Evolutionary conservation across 495 filamentous ascomycete genomes (phyloP).

Genomic region (Lasiosphaeriaceae sp.): DNA sequence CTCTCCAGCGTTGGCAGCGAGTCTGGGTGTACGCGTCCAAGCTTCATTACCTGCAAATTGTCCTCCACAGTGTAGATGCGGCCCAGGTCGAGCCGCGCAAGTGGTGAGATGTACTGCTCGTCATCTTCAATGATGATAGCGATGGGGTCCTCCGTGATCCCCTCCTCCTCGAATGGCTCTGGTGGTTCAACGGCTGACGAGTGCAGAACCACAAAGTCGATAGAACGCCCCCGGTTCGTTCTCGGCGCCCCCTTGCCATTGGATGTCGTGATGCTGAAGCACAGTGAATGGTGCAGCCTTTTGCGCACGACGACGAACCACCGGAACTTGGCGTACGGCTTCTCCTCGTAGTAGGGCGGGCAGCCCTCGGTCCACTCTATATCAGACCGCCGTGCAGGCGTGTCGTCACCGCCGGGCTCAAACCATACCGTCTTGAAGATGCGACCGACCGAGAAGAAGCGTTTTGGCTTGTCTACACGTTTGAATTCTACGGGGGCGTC

Average conservation of each 20-base stretch:
- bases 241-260: slow-evolving; percentile 3
- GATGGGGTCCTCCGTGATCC: slow-evolving; percentile 21
- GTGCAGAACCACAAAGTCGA: slow-evolving; percentile 28
- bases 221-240: slow-evolving; percentile 4
- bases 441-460: slow-evolving; percentile 37
- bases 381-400: slow-evolving; percentile 5
- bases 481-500: slow-evolving; percentile 12
- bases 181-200: slow-evolving; percentile 18
- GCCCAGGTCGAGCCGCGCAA: slow-evolving; percentile 29
- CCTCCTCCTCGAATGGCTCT: slow-evolving; percentile 20
- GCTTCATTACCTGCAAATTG: slow-evolving; percentile 25
- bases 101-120: slow-evolving; percentile 26
- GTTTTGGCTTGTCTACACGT: slow-evolving; percentile 30
- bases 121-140: slow-evolving; percentile 29
- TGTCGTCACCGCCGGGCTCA: slow-evolving; percentile 17
- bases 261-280: slow-evolving; percentile 30
- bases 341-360: slow-evolving; percentile 15
- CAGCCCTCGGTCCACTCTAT: slow-evolving; percentile 15
- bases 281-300: slow-evolving; percentile 27
- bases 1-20: slow-evolving; percentile 20
- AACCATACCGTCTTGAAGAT: slow-evolving; percentile 35
- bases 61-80: slow-evolving; percentile 34
- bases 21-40: slow-evolving; percentile 27
- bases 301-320: slow-evolving; percentile 33
- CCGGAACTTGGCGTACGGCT: slow-evolving; percentile 22